A percentile compares a stretch with the other conserved stretches of the same genome.
These are phyloP conservation scores for Penicillium sp. DNA, from an alignment of 2,329 filamentous ascomycete species.

Conservation along the genomic window DNA sequence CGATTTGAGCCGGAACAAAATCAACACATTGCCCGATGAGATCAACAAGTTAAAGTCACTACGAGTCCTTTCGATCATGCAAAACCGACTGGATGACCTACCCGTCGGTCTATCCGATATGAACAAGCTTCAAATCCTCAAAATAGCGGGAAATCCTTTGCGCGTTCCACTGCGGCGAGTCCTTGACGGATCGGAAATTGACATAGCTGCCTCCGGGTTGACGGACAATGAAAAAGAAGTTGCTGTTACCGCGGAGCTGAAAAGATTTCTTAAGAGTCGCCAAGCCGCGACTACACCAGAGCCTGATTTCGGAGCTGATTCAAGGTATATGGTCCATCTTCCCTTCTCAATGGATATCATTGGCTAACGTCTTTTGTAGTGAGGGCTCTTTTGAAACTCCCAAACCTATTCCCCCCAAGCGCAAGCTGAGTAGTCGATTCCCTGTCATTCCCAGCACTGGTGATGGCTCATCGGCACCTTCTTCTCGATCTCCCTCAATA, in stretches of 20 bases:
- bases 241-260: slow-evolving; percentile 63
- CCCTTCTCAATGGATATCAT: background rate
- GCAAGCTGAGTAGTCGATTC: slow-evolving; percentile 60
- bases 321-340: slow-evolving; percentile 37
- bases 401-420: slow-evolving; percentile 61
- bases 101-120: slow-evolving; percentile 87
- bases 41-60: slow-evolving; percentile 81
- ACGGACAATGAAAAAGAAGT: slow-evolving; percentile 65
- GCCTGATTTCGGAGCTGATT: slow-evolving; percentile 52
- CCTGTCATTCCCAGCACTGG: slow-evolving; percentile 57
- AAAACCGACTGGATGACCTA: slow-evolving; percentile 83
- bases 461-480: slow-evolving; percentile 63
- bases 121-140: slow-evolving; percentile 84
- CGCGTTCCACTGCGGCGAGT: slow-evolving; percentile 76
- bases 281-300: slow-evolving; percentile 45
- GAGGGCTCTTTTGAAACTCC: slow-evolving; percentile 79
- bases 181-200: slow-evolving; percentile 67
- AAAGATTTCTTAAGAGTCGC: slow-evolving; percentile 59
- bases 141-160: slow-evolving; percentile 86
- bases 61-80: slow-evolving; percentile 85
- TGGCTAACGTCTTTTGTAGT: slow-evolving; percentile 51
- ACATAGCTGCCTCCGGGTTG: slow-evolving; percentile 60
- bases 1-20: slow-evolving; percentile 86
- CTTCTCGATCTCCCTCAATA: slow-evolving; percentile 70
- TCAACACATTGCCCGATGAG: slow-evolving; percentile 75